Conservation (phyloP, 2,329 filamentous ascomycete species). For the Chaetomium olivaceum region DNA sequence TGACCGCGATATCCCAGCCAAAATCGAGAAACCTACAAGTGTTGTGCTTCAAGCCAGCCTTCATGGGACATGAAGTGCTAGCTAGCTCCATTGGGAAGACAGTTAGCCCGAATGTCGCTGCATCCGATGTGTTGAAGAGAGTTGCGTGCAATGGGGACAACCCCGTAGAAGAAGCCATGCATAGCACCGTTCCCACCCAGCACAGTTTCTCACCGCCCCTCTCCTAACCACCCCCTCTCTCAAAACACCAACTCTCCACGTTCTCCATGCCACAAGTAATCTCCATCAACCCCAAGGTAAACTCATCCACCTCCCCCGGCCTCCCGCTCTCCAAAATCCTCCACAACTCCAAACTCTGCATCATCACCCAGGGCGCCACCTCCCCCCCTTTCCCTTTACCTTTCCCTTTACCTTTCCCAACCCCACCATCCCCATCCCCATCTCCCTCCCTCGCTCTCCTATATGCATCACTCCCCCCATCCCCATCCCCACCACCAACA, state of each 20-base stretch:
- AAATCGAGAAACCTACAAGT: no score
- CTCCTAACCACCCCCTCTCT: not conserved
- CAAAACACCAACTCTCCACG: conserved; percentile 4
- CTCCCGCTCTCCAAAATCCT: not conserved
- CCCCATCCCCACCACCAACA: no score
- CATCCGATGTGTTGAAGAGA: no score
- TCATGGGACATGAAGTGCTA: no score
- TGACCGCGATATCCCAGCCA: no score
- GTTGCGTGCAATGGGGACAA: no score
- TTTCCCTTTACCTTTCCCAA: not conserved
- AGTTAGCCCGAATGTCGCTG: no score
- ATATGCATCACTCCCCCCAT: no score
- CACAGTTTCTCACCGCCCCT: not conserved
- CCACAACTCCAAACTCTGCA: conserved; percentile 2
- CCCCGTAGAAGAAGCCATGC: no score
- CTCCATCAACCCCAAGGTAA: not conserved
- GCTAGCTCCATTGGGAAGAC: no score
- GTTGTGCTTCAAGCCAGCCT: no score
- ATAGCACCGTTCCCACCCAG: not conserved
- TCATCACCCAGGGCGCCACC: conserved; percentile 1
- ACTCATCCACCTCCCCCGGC: conserved; percentile 9
- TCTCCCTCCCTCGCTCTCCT: not conserved
- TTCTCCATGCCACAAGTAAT: not conserved
- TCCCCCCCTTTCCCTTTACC: not conserved
- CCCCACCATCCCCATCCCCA: not conserved